Base-by-base conservation (phyloP, 23 red algal genomes). In the Rhodosorus marinus region DNA sequence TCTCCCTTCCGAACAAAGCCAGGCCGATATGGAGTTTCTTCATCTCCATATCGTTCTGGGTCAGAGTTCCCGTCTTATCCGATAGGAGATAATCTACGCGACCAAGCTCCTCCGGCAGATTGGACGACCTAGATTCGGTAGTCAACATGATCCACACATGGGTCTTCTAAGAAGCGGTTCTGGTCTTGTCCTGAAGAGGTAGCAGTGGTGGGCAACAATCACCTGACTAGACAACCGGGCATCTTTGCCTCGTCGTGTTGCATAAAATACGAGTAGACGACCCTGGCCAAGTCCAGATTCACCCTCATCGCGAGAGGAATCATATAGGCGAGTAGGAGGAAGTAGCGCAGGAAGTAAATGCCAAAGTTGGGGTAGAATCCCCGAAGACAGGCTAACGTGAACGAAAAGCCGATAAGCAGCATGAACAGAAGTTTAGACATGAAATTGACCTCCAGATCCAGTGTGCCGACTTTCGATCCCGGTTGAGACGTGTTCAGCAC, bases 221-320 rank as follows among this genome's bases (percentile, higher is more conserved):
- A n/a, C 24, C 87, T 77, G 20, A 94, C 87, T 9, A 66, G 67
- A 33, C 64, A 70, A 3, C 69, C 76, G 27, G 75, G 78, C 49
- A 83, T 80, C 14, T 67, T 62, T 8, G 17, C 11, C 34, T 20
- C 47, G 47, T 94, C 87, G 28, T 64, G 65, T 58, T 94, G 73
- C 27, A 83, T 74, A 29, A 94, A 69, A 33, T 46, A 70, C 0
- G 76, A 50, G 40, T 94, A 94, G 5, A 75, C 72, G 47, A 80
- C 66, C 61, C 81, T 83, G 7, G 87, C 76, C 76, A 94, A 70
- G 40, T 94, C 87, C 30, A 94, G 57, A 47, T 94, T 94, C 2
- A 94, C 72, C 23, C 87, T 77, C 71, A 94, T 76, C 26, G 87
- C 83, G 62, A 94, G 70, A 5, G 87, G 87, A 48, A 94, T 94